Evolutionary conservation across 805 yeast species (phyloP).

Genomic region (Wickerhamiella occidentalis): DNA sequence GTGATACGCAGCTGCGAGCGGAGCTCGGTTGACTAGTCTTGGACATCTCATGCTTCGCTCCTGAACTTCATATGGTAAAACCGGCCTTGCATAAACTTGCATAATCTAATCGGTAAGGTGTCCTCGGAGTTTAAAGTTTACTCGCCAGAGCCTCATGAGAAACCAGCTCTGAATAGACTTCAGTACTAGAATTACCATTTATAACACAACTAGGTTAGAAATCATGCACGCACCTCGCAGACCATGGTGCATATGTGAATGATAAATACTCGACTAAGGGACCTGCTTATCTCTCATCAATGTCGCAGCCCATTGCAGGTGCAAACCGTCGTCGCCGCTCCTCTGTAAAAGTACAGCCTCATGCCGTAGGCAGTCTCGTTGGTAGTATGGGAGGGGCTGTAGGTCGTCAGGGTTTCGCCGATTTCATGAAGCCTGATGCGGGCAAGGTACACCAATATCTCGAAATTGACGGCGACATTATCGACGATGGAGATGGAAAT

Average conservation of each 20-base stretch:
- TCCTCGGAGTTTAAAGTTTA: background rate
- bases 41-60: too few species aligned
- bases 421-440: slow-evolving; percentile 13
- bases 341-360: background rate
- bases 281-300: background rate
- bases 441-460: slow-evolving; percentile 3
- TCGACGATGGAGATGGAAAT: slow-evolving; percentile 20
- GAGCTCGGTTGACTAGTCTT: too few species aligned
- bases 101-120: background rate
- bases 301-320: background rate
- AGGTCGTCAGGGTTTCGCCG: slow-evolving; percentile 22
- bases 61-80: too few species aligned
- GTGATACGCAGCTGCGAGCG: too few species aligned
- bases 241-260: too few species aligned
- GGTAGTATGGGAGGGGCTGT: slow-evolving; percentile 21
- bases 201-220: too few species aligned
- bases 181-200: too few species aligned
- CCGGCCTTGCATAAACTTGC: background rate
- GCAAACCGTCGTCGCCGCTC: slow-evolving; percentile 2
- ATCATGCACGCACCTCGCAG: too few species aligned
- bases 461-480: slow-evolving; percentile 12
- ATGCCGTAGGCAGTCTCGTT: slow-evolving; percentile 6
- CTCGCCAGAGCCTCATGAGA: background rate
- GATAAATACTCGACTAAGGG: background rate
- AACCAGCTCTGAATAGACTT: background rate